These are phyloP conservation scores for Metarhizium guizhouense DNA, from an alignment of 2,329 filamentous ascomycete species.

Conservation along the genomic window DNA sequence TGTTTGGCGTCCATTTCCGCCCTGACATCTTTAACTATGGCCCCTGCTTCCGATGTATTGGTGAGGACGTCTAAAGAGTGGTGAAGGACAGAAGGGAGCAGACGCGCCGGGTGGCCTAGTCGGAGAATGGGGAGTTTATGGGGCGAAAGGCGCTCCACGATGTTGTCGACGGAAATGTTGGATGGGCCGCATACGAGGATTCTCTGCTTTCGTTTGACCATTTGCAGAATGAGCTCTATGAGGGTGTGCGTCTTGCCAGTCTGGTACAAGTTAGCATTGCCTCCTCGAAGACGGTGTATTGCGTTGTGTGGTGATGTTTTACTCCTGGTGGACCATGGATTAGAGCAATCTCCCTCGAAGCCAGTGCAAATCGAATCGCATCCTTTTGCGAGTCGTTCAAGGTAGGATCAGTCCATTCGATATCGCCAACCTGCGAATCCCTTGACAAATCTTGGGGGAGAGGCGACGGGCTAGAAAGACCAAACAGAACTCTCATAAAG, in stretches of 20 bases:
- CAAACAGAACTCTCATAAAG: conserved; percentile 56
- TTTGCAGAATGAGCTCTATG: conserved; percentile 89
- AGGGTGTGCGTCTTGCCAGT: conserved; percentile 96
- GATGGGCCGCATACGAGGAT: conserved; percentile 93
- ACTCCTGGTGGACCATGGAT: conserved; percentile 91
- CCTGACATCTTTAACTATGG: conserved; percentile 82
- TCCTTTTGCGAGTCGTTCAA: conserved; percentile 61
- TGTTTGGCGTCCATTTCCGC: conserved; percentile 91
- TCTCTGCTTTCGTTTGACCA: conserved; percentile 63
- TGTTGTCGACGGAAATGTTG: conserved; percentile 97
- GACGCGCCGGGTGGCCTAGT: conserved; percentile 82
- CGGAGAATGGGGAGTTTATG: conserved; percentile 82
- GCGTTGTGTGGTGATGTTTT: conserved; percentile 4
- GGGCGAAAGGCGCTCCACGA: conserved; percentile 81
- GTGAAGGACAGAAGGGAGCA: conserved; percentile 78
- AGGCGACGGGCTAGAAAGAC: conserved; percentile 42
- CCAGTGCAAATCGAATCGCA: conserved; percentile 72
- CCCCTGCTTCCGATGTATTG: conserved; percentile 79
- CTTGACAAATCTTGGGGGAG: conserved; percentile 31
- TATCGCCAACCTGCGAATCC: conserved; percentile 33
- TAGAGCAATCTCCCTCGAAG: conserved; percentile 70
- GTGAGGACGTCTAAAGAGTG: conserved; percentile 90
- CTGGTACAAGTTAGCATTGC: conserved; percentile 22
- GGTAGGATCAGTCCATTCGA: conserved; percentile 53
- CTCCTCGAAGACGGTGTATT: background rate